phyloP scores from a whole-genome alignment of 192 early-diverging fungal species.

The Rhizoclosmatium sp. region DNA sequence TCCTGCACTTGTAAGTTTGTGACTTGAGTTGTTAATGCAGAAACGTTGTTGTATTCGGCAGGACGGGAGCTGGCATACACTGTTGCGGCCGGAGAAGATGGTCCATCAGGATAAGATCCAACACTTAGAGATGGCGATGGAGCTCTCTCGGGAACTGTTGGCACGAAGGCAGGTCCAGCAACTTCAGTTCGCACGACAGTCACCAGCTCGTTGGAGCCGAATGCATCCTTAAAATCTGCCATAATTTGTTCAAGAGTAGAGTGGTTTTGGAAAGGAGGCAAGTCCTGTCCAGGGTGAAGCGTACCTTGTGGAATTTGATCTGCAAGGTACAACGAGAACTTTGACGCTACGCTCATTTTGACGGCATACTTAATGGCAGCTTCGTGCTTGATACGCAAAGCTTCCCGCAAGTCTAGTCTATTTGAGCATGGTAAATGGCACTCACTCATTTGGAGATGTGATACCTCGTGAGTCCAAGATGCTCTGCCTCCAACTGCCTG shows the following conservation, averaged over 20 bases:
- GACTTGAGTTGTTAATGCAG: not conserved
- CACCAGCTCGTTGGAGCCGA: conserved; percentile 24
- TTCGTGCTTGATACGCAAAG: conserved; percentile 30
- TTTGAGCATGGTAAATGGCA: not conserved
- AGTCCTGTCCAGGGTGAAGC: conserved; percentile 25
- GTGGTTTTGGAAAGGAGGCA: conserved; percentile 27
- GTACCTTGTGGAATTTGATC: conserved; percentile 42
- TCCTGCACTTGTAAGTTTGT: not conserved
- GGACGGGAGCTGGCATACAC: conserved; percentile 26
- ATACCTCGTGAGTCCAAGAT: conserved; percentile 32
- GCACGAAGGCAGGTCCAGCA: conserved; percentile 14
- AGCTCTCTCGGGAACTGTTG: not conserved
- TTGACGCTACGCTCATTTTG: conserved; percentile 20
- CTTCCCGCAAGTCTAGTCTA: conserved; percentile 19
- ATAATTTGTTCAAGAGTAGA: conserved; percentile 29
- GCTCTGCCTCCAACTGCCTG: conserved; percentile 29
- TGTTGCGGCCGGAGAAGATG: not conserved
- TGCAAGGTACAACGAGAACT: conserved; percentile 23
- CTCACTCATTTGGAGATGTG: not conserved
- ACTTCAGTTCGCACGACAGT: conserved; percentile 26
- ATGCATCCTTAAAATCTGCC: conserved; percentile 32
- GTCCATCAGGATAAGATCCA: not conserved
- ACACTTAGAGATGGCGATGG: not conserved
- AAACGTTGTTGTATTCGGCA: not conserved
- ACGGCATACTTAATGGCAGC: conserved; percentile 28